Evolutionary conservation across 805 yeast genomes (phyloP).

Genomic region (Maudiozyma barnettii): DNA sequence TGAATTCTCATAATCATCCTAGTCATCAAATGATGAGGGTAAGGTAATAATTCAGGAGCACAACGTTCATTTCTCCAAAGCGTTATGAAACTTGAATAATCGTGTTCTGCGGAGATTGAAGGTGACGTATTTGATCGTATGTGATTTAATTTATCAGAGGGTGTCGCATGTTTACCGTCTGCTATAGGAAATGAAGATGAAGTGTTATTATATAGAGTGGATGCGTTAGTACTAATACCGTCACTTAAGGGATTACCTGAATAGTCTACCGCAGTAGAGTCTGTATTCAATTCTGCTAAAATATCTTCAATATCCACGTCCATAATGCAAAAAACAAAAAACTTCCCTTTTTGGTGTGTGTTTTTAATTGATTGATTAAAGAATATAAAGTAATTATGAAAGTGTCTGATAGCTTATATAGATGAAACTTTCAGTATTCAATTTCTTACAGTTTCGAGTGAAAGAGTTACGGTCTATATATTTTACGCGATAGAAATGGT

Average conservation of each 20-base stretch:
- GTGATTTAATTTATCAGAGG: too few species aligned
- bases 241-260: constrained; percentile 4
- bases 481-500: too few species aligned
- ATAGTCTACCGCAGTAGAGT: constrained; percentile 29
- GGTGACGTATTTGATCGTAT: background rate
- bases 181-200: too few species aligned
- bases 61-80: constrained; percentile 80
- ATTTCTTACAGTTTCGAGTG: too few species aligned
- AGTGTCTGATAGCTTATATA: too few species aligned
- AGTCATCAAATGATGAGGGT: constrained; percentile 50
- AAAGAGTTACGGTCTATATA: too few species aligned
- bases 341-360: too few species aligned
- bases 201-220: constrained; percentile 6
- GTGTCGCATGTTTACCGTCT: too few species aligned
- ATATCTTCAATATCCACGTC: constrained; percentile 61
- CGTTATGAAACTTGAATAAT: constrained; percentile 35
- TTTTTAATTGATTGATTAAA: too few species aligned
- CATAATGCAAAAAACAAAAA: constrained; percentile 9
- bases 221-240: constrained; percentile 7
- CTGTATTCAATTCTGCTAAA: constrained; percentile 52
- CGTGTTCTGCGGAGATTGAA: constrained; percentile 13
- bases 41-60: constrained; percentile 80
- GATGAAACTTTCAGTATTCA: too few species aligned
- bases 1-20: constrained; percentile 51
- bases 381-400: too few species aligned